Evolutionary conservation across 768 basidiomycete species (phyloP).

Genomic region (Russula sp.): DNA sequence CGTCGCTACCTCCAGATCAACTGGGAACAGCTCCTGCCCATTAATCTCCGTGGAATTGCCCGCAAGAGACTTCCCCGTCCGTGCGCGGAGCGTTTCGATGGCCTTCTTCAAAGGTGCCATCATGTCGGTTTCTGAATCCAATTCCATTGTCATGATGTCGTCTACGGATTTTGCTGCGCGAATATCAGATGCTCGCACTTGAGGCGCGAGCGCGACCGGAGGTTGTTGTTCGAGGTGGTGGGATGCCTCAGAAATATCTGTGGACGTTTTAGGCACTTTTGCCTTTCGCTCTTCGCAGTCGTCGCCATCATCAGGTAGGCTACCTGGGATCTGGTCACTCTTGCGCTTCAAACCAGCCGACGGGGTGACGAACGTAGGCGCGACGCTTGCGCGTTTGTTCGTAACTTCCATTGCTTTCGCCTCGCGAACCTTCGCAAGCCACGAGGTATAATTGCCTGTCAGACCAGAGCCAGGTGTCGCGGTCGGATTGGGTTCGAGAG

Average conservation of each 20-base stretch:
- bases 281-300: conserved; percentile 38
- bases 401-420: conserved; percentile 47
- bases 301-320: conserved; percentile 1
- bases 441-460: conserved; percentile 69
- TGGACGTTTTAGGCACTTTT: conserved; percentile 51
- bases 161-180: conserved; percentile 13
- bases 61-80: conserved; percentile 61
- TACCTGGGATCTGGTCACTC: conserved; percentile 44
- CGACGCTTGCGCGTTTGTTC: conserved; percentile 34
- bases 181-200: conserved; percentile 8
- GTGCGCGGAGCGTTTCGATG: conserved; percentile 62
- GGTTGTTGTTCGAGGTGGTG: conserved; percentile 4
- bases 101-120: conserved; percentile 69
- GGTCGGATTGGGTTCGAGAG: conserved; percentile 33
- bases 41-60: conserved; percentile 35
- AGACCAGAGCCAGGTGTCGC: conserved; percentile 37
- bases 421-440: conserved; percentile 76
- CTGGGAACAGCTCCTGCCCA: conserved; percentile 2
- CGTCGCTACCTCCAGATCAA: conserved; percentile 11
- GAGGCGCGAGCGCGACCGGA: neutral
- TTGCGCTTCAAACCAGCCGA: conserved; percentile 53
- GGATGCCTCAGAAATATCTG: conserved; percentile 28
- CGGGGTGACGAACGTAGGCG: conserved; percentile 17
- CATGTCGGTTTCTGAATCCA: conserved; percentile 44
- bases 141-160: conserved; percentile 5